Percentiles rank a stretch among this genome's conserved stretches.
Conservation (phyloP, 306 rosid genomes). For the Fagus crenata region DNA sequence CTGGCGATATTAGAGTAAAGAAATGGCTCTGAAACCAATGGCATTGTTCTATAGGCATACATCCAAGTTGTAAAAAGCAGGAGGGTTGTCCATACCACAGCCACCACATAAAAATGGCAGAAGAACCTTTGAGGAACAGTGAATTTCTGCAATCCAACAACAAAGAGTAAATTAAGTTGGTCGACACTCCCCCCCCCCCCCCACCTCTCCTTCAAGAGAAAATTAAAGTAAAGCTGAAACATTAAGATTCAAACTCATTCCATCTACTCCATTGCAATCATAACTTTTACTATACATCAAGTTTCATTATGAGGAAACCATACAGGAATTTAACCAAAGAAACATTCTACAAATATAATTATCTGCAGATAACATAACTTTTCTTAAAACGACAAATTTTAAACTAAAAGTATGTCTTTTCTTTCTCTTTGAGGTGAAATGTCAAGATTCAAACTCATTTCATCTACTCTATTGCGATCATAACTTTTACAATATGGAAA, state of each 20-base stretch:
- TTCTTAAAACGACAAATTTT: too few relatives aligned
- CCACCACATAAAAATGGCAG: conserved; percentile 71
- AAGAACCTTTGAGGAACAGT: conserved; percentile 76
- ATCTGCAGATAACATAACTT: too few relatives aligned
- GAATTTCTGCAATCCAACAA: conserved; percentile 58
- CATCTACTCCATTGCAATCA: too few relatives aligned
- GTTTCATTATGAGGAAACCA: too few relatives aligned
- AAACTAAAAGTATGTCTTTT: neutral
- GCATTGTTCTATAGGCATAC: conserved; percentile 53
- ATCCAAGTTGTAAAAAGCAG: conserved; percentile 68
- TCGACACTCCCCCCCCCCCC: too few relatives aligned
- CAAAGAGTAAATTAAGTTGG: neutral
- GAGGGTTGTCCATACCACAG: conserved; percentile 70
- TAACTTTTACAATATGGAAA: neutral
- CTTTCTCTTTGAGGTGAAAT: neutral
- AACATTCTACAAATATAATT: too few relatives aligned
- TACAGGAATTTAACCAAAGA: too few relatives aligned
- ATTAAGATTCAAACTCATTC: too few relatives aligned
- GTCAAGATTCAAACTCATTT: neutral
- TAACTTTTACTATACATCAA: too few relatives aligned
- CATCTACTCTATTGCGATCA: neutral
- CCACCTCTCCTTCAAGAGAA: neutral
- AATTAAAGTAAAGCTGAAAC: neutral
- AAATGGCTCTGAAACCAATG: conserved; percentile 52
- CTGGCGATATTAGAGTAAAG: conserved; percentile 49